Percentiles rank a stretch among this genome's conserved stretches.
Evolutionary conservation across 495 filamentous ascomycete species (phyloP).

Genomic region (Penicillium turbatum): DNA sequence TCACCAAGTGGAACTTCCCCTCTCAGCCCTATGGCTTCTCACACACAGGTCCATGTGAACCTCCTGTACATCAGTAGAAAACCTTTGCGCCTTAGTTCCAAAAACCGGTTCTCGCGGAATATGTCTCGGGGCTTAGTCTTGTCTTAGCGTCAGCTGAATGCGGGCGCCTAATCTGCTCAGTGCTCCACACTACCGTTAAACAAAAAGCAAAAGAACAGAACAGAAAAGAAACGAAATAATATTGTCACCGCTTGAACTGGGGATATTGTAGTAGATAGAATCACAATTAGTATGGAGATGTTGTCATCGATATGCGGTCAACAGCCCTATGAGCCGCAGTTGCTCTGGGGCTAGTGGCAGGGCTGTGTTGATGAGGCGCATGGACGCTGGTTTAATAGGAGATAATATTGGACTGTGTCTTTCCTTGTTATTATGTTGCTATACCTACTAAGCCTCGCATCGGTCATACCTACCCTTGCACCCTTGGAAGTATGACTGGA

Average conservation of each 20-base stretch:
- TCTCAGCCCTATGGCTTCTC: not conserved
- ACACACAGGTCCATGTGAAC: too few species aligned
- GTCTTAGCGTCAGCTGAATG: slow-evolving; percentile 26
- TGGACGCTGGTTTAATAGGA: too few species aligned
- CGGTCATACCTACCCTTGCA: too few species aligned
- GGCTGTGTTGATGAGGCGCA: not conserved
- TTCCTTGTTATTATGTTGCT: too few species aligned
- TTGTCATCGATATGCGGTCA: not conserved
- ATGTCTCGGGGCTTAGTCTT: not conserved
- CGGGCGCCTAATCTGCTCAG: slow-evolving; percentile 21
- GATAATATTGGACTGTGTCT: too few species aligned
- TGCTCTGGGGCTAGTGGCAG: too few species aligned
- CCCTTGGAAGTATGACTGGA: too few species aligned
- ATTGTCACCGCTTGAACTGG: not conserved
- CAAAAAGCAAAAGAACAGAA: not conserved
- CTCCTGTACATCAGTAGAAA: too few species aligned
- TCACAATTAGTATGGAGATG: not conserved
- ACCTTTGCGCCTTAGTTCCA: not conserved
- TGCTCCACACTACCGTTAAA: not conserved
- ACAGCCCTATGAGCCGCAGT: not conserved
- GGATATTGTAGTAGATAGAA: too few species aligned
- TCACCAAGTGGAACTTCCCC: not conserved
- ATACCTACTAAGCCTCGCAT: too few species aligned
- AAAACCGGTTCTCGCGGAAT: slow-evolving; percentile 1
- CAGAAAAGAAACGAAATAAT: not conserved